Base-by-base conservation (phyloP, 805 yeast species). In the Yarrowia porcina region DNA sequence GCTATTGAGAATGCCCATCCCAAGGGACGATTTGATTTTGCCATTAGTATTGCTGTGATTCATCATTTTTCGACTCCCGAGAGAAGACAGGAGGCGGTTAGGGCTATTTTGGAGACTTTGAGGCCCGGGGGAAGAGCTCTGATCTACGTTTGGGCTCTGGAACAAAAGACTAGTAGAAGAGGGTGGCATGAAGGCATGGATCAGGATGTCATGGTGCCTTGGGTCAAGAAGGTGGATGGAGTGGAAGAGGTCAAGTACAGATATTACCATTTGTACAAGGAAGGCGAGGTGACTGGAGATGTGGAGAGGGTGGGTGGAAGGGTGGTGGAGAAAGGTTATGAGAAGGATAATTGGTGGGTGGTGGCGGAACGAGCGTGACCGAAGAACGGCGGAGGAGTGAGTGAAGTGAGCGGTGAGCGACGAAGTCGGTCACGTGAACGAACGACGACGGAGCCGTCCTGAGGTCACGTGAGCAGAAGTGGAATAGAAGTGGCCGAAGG, bases 81-180 rank as follows among this genome's bases (percentile, higher is more conserved):
- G 65, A 80, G 99, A 70, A 79, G 99, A 60, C 72, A 89, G 1
- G 82, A 81, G 9, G 97, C 97, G 0, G 85, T 94, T 8, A 67
- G 68, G 13, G 88, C 88, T 64, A 86, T 92, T 1, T 71, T 94
- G 38, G 74, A 84, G 20, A 82, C 82, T 64, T 72, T 94, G 61
- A 78, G 73, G 42, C 62, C 66, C 0, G 84, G 84, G 0, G 97
- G 96, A 0, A 82, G 80, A 60, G 88, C 90, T 0, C 75, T 94
- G 69, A 82, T 94, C 8, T 94, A 93, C 72, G 96, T 96, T 60
- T 94, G 99, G 99, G 99, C 99, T 0, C 74, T 94, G 60, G 99
- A 94, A 67, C 99, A 94, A 73, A 88, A 86, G 64, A 81, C 79
- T 23, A 88, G 96, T 0, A 80, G 97, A 67, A 80, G 98, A 69